Evolutionary conservation across 331 rosid species (phyloP).

Genomic region (Quercus lobata): DNA sequence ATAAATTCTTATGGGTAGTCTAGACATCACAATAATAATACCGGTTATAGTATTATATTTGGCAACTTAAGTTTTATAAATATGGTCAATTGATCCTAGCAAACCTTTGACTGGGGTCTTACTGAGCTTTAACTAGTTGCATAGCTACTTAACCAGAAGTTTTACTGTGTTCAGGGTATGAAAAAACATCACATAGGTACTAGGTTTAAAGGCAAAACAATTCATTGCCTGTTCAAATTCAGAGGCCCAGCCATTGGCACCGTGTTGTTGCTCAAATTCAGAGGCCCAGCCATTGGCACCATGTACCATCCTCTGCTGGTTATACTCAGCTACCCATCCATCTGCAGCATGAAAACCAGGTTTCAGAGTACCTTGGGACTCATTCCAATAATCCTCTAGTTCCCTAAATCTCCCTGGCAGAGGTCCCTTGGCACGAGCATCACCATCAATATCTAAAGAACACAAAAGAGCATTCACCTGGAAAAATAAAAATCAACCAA

Average conservation of each 20-base stretch:
- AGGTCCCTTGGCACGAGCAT: constrained; percentile 45
- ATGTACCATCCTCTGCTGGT: constrained; percentile 50
- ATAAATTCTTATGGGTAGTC: no score
- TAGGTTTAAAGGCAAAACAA: constrained; percentile 9
- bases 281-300: constrained; percentile 79
- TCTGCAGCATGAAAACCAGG: constrained; percentile 52
- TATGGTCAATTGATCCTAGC: neutral
- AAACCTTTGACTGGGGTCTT: neutral
- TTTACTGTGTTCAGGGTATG: neutral
- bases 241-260: constrained; percentile 89
- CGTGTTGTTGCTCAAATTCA: constrained; percentile 84
- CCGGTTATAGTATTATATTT: no score
- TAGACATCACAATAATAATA: no score
- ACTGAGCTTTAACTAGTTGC: no score
- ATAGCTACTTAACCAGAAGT: neutral
- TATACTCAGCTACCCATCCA: constrained; percentile 81
- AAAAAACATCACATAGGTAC: constrained; percentile 5
- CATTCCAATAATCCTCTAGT: constrained; percentile 88
- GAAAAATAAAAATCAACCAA: constrained; percentile 20
- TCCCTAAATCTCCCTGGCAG: constrained; percentile 68
- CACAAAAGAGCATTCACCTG: constrained; percentile 87
- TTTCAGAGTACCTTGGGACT: constrained; percentile 77
- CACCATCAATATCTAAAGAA: constrained; percentile 81
- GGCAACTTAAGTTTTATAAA: neutral
- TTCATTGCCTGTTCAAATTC: constrained; percentile 83